These are phyloP conservation scores for Hyaloscypha bicolor DNA, from an alignment of 495 filamentous ascomycete genomes.

Conservation along the genomic window DNA sequence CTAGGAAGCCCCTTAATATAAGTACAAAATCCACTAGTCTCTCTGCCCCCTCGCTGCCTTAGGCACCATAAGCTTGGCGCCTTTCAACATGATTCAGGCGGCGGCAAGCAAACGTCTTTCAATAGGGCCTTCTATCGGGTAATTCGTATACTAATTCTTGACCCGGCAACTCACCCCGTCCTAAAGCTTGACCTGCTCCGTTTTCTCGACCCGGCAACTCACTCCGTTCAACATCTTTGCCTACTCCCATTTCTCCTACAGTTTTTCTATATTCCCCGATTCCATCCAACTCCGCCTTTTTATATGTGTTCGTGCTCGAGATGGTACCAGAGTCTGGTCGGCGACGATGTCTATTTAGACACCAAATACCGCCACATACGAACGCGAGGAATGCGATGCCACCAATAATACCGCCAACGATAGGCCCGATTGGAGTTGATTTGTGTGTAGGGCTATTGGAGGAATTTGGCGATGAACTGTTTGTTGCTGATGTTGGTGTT, in stretches of 20 bases:
- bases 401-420: slow-evolving; percentile 1
- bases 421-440: neutral
- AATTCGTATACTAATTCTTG: too few species aligned
- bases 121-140: too few species aligned
- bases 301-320: neutral
- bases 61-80: too few species aligned
- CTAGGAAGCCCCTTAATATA: too few species aligned
- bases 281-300: neutral
- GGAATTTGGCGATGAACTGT: neutral
- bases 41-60: too few species aligned
- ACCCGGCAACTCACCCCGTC: too few species aligned
- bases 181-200: too few species aligned
- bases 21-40: too few species aligned
- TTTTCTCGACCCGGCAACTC: neutral
- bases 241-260: neutral
- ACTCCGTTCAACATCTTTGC: neutral
- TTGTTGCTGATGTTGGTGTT: neutral
- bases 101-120: too few species aligned
- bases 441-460: neutral
- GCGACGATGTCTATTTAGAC: neutral
- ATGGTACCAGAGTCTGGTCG: neutral
- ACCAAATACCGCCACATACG: neutral
- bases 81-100: too few species aligned
- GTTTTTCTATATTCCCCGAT: neutral
- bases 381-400: neutral